These are phyloP conservation scores for Quillaja saponaria DNA, from an alignment of 306 rosid species.

Conservation along the genomic window DNA sequence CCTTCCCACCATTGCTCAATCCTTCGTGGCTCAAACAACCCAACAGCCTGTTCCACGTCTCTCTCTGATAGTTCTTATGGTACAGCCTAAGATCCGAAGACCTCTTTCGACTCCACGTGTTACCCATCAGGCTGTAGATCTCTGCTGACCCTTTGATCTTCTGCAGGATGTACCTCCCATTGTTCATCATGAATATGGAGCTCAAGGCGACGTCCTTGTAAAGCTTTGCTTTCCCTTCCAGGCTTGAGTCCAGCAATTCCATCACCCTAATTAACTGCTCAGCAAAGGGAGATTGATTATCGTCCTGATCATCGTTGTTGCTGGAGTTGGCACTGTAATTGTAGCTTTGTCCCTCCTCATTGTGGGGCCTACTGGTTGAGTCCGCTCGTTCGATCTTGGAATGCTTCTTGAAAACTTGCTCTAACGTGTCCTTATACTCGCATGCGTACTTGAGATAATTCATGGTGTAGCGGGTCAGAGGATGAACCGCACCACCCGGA, in stretches of 20 bases:
- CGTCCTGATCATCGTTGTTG: background rate
- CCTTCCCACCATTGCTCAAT: constrained; percentile 58
- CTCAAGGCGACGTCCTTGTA: constrained; percentile 63
- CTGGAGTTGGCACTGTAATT: background rate
- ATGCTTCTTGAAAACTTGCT: constrained; percentile 51
- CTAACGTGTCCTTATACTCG: constrained; percentile 47
- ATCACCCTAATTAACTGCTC: constrained; percentile 51
- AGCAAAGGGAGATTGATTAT: constrained; percentile 42
- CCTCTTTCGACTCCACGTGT: constrained; percentile 71
- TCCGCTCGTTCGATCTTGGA: constrained; percentile 48
- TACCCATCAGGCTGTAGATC: constrained; percentile 63
- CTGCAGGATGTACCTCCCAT: constrained; percentile 83
- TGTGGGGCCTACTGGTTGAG: constrained; percentile 36
- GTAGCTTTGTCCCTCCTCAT: constrained; percentile 10
- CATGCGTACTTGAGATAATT: constrained; percentile 42
- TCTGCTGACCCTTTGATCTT: constrained; percentile 66
- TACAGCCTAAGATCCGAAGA: constrained; percentile 63
- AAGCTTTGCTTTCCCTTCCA: constrained; percentile 57
- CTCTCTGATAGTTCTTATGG: constrained; percentile 80
- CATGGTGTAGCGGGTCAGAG: constrained; percentile 50
- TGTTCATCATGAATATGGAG: constrained; percentile 85
- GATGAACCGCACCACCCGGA: constrained; percentile 54
- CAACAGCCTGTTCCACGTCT: constrained; percentile 70
- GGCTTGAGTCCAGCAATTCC: constrained; percentile 63
- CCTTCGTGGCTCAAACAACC: constrained; percentile 66